A percentile compares a stretch with the other conserved stretches of the same genome.
These are phyloP conservation scores for Coemansia sp. DNA, from an alignment of 192 early-diverging fungal genomes.

Conservation along the genomic window DNA sequence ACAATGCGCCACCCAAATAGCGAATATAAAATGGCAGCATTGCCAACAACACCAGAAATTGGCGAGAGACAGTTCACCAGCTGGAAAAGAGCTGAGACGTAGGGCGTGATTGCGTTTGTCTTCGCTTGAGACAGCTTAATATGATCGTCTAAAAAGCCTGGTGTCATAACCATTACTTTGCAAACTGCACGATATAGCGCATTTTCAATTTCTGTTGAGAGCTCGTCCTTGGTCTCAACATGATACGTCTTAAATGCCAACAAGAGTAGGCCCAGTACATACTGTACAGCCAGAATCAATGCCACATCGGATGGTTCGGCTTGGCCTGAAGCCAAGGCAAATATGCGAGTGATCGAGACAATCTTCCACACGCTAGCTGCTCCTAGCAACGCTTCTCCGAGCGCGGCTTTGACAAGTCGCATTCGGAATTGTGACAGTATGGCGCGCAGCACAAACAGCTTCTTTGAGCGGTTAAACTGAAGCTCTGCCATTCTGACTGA, in stretches of 20 bases:
- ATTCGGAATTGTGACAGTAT: slow-evolving; percentile 5
- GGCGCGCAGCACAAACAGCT: slow-evolving; percentile 9
- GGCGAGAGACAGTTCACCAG: slow-evolving; percentile 6
- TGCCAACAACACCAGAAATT: slow-evolving; percentile 7
- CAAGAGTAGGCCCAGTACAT: slow-evolving; percentile 7
- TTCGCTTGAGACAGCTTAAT: slow-evolving; percentile 7
- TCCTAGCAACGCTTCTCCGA: slow-evolving; percentile 14
- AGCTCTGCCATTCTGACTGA: neutral
- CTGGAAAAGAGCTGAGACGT: slow-evolving; percentile 5
- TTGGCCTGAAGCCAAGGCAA: neutral
- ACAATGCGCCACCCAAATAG: slow-evolving; percentile 14
- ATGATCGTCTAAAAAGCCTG: slow-evolving; percentile 11
- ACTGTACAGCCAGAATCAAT: neutral
- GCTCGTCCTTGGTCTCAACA: neutral
- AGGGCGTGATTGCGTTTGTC: slow-evolving; percentile 10
- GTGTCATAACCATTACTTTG: slow-evolving; percentile 1
- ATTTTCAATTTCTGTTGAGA: slow-evolving; percentile 1
- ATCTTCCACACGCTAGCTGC: slow-evolving; percentile 10
- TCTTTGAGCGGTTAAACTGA: neutral
- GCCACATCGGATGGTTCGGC: neutral
- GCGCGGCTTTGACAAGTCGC: neutral
- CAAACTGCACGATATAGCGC: slow-evolving; percentile 19
- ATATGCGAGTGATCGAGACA: slow-evolving; percentile 12
- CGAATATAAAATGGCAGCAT: slow-evolving; percentile 16
- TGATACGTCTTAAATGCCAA: slow-evolving; percentile 5